Evolutionary conservation across 2,329 filamentous ascomycete species (phyloP), one percentile per base, ranked within the genome.

Genomic region (Pseudogymnoascus sp.): DNA sequence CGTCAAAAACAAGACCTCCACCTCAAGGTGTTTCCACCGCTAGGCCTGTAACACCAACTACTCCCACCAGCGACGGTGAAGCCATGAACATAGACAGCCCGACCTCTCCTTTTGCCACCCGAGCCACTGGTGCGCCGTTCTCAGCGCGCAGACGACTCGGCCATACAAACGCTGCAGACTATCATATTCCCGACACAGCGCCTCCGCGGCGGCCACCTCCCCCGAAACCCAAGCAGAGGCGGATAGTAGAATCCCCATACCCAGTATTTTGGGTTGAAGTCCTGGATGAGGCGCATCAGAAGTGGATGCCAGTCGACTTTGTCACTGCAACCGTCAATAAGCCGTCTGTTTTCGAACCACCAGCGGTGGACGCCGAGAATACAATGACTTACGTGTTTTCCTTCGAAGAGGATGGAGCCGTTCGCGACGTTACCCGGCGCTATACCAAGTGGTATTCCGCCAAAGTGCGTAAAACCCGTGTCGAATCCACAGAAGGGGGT

Each of bases 211-310:
- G 73, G 35, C 75, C 74, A 17, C 48, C 70, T 70, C n/a, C 68
- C 69, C 39, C 67, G 66, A 27, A 73, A 71, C 67, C 67, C 68
- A 69, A 75, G 71, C 25, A 69, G 66, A 60, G 76, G 71, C 75
- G 71, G 12, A 82, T 88, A 9, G 81, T 81, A 25, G 90, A 93
- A 70, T 92, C 91, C 0, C 74, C 84, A 0, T 90, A 88, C 69
- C 94, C 94, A 0, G 81, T 97, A 2, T 97, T 92, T 72, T 99
- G 94, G 94, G 88, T 97, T 0, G 94, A 99, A 75, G 87, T 91
- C 3, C 90, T 96, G 66, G 92, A 97, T 66, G 80, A 86, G 61
- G 89, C 89, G 0, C 85, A 91, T 66, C 90, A 97, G 71, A 96
- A 91, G 77, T 99, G 94, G 94, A 84, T 96, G 62, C 83, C 91